A percentile compares a stretch with the other conserved stretches of the same genome.
phyloP scores from a whole-genome alignment of 1,139 yeast species.

The Yamadazyma membranifaciens region DNA sequence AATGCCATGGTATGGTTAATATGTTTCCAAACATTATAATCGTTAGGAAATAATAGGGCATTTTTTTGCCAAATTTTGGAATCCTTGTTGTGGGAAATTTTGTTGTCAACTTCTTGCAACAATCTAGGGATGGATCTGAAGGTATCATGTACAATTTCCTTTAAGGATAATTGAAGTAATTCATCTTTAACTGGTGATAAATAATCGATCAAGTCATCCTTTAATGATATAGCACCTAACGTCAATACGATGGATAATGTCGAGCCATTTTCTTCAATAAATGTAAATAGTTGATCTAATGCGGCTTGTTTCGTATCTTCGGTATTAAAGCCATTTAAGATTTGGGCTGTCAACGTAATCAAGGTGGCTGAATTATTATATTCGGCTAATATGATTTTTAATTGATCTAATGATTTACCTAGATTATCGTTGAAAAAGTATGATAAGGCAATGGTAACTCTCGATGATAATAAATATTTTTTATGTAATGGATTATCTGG shows the following conservation, averaged over 20 bases:
- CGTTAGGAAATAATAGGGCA: conserved; percentile 73
- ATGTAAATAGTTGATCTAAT: conserved; percentile 63
- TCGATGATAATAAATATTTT: conserved; percentile 48
- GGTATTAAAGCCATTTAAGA: conserved; percentile 70
- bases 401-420: conserved; percentile 64
- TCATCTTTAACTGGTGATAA: conserved; percentile 68
- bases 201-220: conserved; percentile 60
- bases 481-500: conserved; percentile 17
- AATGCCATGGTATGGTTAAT: conserved; percentile 49
- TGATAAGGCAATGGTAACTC: conserved; percentile 69
- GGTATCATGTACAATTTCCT: conserved; percentile 48
- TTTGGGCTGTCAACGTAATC: conserved; percentile 74
- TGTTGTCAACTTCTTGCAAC: conserved; percentile 48
- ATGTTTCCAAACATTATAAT: conserved; percentile 64
- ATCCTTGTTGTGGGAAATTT: conserved; percentile 16
- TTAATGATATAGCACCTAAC: conserved; percentile 76
- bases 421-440: conserved; percentile 62
- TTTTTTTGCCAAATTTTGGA: conserved; percentile 58
- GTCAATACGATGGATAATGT: conserved; percentile 66
- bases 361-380: conserved; percentile 54
- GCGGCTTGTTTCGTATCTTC: conserved; percentile 82
- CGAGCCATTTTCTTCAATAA: conserved; percentile 62
- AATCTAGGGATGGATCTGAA: conserved; percentile 59
- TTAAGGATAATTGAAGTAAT: conserved; percentile 49
- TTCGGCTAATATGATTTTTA: conserved; percentile 54